phyloP scores from a whole-genome alignment of 208 protist genomes.

The Leishmania braziliensis region DNA sequence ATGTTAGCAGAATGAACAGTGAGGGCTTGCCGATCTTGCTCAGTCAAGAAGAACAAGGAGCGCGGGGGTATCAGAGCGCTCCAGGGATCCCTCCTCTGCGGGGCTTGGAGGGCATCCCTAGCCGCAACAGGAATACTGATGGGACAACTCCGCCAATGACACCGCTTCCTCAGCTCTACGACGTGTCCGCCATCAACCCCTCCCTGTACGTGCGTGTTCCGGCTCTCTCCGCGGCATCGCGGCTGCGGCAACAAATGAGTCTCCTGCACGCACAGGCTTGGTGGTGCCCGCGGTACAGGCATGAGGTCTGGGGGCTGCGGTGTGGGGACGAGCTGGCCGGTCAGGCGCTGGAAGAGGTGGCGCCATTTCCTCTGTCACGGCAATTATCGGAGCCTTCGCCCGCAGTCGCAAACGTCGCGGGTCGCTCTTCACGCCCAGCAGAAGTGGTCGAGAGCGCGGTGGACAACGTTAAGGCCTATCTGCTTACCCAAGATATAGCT shows the following conservation, averaged over 20 bases:
- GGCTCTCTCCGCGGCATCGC: conserved; percentile 12
- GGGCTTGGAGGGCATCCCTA: neutral
- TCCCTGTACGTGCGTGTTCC: conserved; percentile 21
- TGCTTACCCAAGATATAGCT: neutral
- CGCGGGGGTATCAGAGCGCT: neutral
- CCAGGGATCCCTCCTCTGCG: neutral
- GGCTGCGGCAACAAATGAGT: conserved; percentile 22
- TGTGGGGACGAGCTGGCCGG: neutral
- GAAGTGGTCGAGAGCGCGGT: neutral
- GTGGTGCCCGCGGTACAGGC: conserved; percentile 22
- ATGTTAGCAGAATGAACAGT: neutral
- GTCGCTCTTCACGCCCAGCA: neutral
- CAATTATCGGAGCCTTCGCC: neutral
- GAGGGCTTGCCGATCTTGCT: neutral
- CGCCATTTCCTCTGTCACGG: neutral
- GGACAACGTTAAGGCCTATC: neutral
- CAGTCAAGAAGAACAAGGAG: neutral
- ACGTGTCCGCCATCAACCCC: conserved; percentile 23
- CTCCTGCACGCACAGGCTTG: conserved; percentile 24
- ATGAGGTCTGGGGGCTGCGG: conserved; percentile 13
- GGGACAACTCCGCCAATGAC: neutral
- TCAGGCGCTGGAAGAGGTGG: neutral
- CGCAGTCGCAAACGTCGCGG: no score
- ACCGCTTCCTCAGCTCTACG: conserved; percentile 15
- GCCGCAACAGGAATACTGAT: neutral